phyloP scores from a whole-genome alignment of 306 rosid genomes.

The Ceratonia siliqua region DNA sequence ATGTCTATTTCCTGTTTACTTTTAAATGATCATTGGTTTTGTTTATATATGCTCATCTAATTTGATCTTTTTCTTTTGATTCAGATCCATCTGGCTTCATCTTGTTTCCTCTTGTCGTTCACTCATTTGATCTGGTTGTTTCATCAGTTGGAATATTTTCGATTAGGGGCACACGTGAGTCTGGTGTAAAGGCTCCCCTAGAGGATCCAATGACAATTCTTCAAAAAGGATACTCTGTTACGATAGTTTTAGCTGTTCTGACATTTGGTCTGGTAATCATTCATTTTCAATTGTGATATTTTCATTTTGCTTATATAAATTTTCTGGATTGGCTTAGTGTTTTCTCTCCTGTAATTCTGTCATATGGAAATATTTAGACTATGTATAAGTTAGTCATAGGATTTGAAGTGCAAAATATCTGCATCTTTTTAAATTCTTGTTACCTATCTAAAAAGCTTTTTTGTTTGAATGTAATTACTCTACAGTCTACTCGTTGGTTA shows the following conservation, averaged over 20 bases:
- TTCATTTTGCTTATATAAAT: slow-evolving; percentile 20
- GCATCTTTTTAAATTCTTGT: slow-evolving; percentile 17
- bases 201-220: slow-evolving; percentile 98
- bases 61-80: slow-evolving; percentile 42
- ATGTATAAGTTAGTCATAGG: slow-evolving; percentile 17
- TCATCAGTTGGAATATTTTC: slow-evolving; percentile 93
- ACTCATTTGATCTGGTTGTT: slow-evolving; percentile 92
- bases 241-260: slow-evolving; percentile 86
- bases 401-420: slow-evolving; percentile 23
- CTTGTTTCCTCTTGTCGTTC: slow-evolving; percentile 97
- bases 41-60: slow-evolving; percentile 31
- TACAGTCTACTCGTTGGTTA: slow-evolving; percentile 96
- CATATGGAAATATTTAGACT: slow-evolving; percentile 6
- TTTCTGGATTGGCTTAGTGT: slow-evolving; percentile 17
- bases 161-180: slow-evolving; percentile 83
- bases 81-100: slow-evolving; percentile 99
- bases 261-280: slow-evolving; percentile 87
- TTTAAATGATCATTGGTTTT: slow-evolving; percentile 17
- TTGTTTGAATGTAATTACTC: slow-evolving; percentile 36
- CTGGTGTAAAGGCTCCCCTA: slow-evolving; percentile 63
- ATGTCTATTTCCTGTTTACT: slow-evolving; percentile 14
- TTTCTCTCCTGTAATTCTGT: slow-evolving; percentile 10
- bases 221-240: slow-evolving; percentile 90
- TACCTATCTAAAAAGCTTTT: slow-evolving; percentile 28
- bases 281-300: slow-evolving; percentile 30